These are phyloP conservation scores for Rhizopus sp. DNA, from an alignment of 371 early-diverging fungal species.

Conservation along the genomic window DNA sequence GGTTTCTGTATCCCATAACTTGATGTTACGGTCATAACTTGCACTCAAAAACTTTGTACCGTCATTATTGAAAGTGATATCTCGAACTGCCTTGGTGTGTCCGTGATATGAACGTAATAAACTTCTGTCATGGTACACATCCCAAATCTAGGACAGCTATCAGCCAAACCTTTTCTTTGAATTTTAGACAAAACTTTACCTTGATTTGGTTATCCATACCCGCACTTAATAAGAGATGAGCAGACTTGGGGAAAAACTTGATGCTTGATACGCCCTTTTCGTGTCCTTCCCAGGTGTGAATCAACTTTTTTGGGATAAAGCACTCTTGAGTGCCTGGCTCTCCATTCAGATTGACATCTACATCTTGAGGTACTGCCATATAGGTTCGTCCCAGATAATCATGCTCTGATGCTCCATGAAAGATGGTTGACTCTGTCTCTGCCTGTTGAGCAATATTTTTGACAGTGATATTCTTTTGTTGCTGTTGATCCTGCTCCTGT, in stretches of 20 bases:
- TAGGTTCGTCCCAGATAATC: conserved; percentile 95
- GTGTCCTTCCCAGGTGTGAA: conserved; percentile 95
- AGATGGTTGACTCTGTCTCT: conserved; percentile 69
- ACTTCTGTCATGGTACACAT: conserved; percentile 87
- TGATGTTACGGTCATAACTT: conserved; percentile 89
- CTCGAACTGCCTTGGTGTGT: conserved; percentile 91
- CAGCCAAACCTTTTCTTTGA: not conserved
- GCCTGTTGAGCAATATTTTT: conserved; percentile 37
- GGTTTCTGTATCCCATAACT: conserved; percentile 98
- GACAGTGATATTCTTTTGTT: conserved; percentile 13
- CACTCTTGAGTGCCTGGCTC: conserved; percentile 80
- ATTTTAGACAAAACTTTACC: conserved; percentile 33
- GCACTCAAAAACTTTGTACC: conserved; percentile 87
- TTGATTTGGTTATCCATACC: conserved; percentile 95
- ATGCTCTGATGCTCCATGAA: conserved; percentile 76
- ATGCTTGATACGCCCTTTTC: conserved; percentile 91
- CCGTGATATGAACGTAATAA: conserved; percentile 87
- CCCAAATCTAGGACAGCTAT: conserved; percentile 73
- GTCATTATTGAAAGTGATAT: conserved; percentile 88
- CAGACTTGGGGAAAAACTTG: conserved; percentile 87
- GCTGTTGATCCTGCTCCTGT: conserved; percentile 26
- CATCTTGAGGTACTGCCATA: conserved; percentile 91
- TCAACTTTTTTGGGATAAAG: conserved; percentile 81
- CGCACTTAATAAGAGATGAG: conserved; percentile 87
- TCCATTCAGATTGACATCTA: conserved; percentile 74